Base-by-base conservation (phyloP, 139 green algal genomes). In the Tetraselmis chui region DNA sequence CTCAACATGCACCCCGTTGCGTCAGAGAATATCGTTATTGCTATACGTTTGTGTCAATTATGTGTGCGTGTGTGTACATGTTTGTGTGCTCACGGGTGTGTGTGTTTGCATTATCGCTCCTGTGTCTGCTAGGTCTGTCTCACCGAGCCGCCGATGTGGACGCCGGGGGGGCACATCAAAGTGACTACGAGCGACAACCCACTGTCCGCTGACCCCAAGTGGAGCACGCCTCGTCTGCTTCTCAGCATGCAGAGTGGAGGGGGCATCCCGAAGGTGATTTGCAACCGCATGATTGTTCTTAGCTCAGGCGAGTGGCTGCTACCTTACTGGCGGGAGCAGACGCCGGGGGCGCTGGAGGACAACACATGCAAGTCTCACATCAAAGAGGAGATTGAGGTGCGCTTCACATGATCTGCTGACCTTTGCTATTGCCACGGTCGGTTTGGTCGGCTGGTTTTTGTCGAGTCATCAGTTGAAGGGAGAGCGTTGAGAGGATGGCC, bases 201-300 rank as follows among this genome's bases (percentile, higher is more conserved):
- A 18, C 74, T 29, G 74, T 2, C n/a, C 26, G n/a, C 74, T 2
- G 74, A 77, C 74, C 25, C 25, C 74, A 29, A 31, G 74, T 77
- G 74, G 74, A 77, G 26, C 26, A 28, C 23, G 5, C 26, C 74
- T 22, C 74, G 74, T 22, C 25, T 29, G 26, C 25, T 77, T 2
- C n/a, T 77, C 5, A 31, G 26, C 74, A 28, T 77, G 26, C 26
- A 77, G 74, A 29, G n/a, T 2, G 74, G 74, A 2, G 74, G 74
- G 23, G 25, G 26, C 74, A 77, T 77, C 74, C 74, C 74, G 26
- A 77, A 77, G 74, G 74, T 77, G 5, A 77, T 77, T 25, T 77
- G 26, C 26, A 77, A 77, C 74, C 25, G n/a, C 23, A 29, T 77
- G 74, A 29, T 29, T 2, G 74, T 77, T 22, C 74, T 77, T 22